Percentiles rank a stretch among this genome's conserved stretches.
Evolutionary conservation across 352 stramenopile species (phyloP).

Genomic region (Albugo candida): DNA sequence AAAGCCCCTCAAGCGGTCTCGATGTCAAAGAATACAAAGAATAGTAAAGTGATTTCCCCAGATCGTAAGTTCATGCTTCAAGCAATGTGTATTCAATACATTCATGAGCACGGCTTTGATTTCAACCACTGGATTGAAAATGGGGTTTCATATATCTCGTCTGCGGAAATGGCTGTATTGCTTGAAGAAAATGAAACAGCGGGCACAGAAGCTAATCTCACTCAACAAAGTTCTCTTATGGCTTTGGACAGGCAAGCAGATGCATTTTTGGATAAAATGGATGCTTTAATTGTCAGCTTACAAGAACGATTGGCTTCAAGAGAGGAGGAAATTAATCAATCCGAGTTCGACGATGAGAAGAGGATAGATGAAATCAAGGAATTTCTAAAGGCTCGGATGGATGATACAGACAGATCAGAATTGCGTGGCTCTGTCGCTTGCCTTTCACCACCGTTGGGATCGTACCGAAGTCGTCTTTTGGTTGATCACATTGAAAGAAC

Average conservation of each 20-base stretch:
- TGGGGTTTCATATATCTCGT: conserved; percentile 48
- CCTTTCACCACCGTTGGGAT: too few relatives aligned
- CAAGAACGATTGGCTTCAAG: conserved; percentile 31
- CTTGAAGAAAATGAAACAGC: neutral
- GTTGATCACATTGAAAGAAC: too few relatives aligned
- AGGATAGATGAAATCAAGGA: too few relatives aligned
- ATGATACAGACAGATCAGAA: too few relatives aligned
- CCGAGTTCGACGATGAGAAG: too few relatives aligned
- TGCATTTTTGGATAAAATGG: neutral
- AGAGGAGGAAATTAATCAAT: conserved; percentile 21
- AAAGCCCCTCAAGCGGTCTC: neutral
- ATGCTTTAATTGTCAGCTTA: conserved; percentile 10
- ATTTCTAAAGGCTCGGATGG: too few relatives aligned
- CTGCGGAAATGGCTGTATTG: conserved; percentile 17
- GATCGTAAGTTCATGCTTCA: conserved; percentile 47
- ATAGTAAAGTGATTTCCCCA: conserved; percentile 8
- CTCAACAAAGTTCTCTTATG: neutral
- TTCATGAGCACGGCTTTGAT: conserved; percentile 57
- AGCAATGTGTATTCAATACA: conserved; percentile 55
- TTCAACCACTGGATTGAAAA: conserved; percentile 58
- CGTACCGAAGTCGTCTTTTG: too few relatives aligned
- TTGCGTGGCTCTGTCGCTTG: too few relatives aligned
- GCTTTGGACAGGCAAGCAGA: neutral
- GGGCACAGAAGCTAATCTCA: neutral
- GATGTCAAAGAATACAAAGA: conserved; percentile 2